phyloP scores from a whole-genome alignment of 345 rosid genomes.

The Moricandia moricandioides region DNA sequence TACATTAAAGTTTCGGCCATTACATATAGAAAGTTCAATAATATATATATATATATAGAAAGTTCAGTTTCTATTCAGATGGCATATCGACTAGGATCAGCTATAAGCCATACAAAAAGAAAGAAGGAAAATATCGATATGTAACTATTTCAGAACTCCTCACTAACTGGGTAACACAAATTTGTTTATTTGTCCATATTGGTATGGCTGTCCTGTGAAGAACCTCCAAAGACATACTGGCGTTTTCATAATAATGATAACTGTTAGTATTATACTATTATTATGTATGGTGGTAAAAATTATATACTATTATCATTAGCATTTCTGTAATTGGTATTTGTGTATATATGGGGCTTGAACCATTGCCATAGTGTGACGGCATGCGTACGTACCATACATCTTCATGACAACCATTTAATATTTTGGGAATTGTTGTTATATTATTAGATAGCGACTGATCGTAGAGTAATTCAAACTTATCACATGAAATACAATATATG shows the following conservation, averaged over 20 bases:
- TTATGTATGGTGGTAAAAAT: constrained; percentile 1
- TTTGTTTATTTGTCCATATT: constrained; percentile 26
- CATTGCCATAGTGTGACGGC: constrained; percentile 30
- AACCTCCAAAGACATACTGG: constrained; percentile 9
- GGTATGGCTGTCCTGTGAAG: background rate
- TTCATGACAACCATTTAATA: constrained; percentile 5
- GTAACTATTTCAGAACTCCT: constrained; percentile 5
- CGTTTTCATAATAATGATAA: background rate
- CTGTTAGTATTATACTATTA: background rate
- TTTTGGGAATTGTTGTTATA: background rate
- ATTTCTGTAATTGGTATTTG: background rate
- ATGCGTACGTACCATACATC: constrained; percentile 26
- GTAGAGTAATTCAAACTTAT: constrained; percentile 27
- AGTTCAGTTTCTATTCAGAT: constrained; percentile 11
- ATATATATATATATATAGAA: background rate
- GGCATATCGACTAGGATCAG: constrained; percentile 2
- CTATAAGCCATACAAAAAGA: constrained; percentile 20
- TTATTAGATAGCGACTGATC: constrained; percentile 15
- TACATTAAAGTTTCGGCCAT: background rate
- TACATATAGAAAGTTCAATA: background rate
- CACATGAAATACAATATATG: constrained; percentile 10
- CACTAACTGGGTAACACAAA: background rate
- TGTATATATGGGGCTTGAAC: constrained; percentile 6
- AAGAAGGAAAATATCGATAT: background rate
- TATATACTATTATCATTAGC: constrained; percentile 14